Percentiles rank a stretch among this genome's conserved stretches.
These are phyloP conservation scores for Pseudogymnoascus sp. DNA, from an alignment of 2,329 filamentous ascomycete genomes.

Conservation along the genomic window DNA sequence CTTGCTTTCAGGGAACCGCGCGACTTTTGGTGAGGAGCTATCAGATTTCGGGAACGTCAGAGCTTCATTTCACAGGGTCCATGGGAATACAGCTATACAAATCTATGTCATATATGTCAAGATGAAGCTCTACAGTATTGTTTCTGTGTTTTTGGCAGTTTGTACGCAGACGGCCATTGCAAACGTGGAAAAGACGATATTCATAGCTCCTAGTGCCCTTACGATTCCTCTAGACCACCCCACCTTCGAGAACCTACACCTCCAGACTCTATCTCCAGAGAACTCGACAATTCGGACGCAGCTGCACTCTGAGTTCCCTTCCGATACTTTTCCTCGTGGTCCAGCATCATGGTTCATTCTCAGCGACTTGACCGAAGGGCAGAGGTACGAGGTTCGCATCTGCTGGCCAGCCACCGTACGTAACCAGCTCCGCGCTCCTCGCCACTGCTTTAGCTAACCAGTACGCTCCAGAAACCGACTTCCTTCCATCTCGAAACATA, in stretches of 20 bases:
- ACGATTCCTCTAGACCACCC: slow-evolving; percentile 49
- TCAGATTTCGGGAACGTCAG: background rate
- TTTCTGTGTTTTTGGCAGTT: slow-evolving; percentile 18
- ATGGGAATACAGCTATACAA: background rate
- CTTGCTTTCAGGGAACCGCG: slow-evolving; percentile 1
- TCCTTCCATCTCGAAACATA: slow-evolving; percentile 64
- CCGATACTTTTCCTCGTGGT: slow-evolving; percentile 44
- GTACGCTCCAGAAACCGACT: slow-evolving; percentile 67
- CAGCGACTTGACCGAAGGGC: slow-evolving; percentile 58
- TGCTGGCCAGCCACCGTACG: slow-evolving; percentile 86
- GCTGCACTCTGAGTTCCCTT: slow-evolving; percentile 63
- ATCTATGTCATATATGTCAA: background rate
- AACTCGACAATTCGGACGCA: slow-evolving; percentile 51
- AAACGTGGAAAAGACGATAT: slow-evolving; percentile 90
- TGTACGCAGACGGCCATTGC: slow-evolving; percentile 37
- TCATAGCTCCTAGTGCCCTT: slow-evolving; percentile 60
- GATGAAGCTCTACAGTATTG: slow-evolving; percentile 16
- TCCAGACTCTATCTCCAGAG: slow-evolving; percentile 57
- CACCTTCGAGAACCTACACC: slow-evolving; percentile 51
- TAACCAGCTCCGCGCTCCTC: slow-evolving; percentile 17
- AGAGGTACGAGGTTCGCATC: slow-evolving; percentile 82
- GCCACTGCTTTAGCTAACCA: slow-evolving; percentile 5
- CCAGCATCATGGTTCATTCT: slow-evolving; percentile 73
- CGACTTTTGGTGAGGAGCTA: slow-evolving; percentile 5
- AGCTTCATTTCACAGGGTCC: slow-evolving; percentile 3